phyloP scores from a whole-genome alignment of 2,329 filamentous ascomycete species.

The Alternaria viburni region DNA sequence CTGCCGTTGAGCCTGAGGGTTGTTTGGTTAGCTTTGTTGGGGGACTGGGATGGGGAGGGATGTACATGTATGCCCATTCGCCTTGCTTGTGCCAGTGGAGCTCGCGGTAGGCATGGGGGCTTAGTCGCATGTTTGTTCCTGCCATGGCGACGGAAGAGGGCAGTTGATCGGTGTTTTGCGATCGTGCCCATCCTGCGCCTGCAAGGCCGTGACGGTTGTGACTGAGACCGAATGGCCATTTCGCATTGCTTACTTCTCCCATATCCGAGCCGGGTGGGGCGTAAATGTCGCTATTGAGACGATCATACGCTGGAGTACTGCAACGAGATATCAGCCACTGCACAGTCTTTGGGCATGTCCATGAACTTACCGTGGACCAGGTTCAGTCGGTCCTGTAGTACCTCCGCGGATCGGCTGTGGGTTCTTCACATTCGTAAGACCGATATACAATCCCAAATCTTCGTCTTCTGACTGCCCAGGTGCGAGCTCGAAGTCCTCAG shows the following conservation, averaged over 20 bases:
- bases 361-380: constrained; percentile 39
- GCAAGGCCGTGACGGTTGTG: constrained; percentile 50
- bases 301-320: constrained; percentile 37
- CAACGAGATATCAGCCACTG: accelerated
- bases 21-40: neutral
- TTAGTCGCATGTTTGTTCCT: constrained; percentile 52
- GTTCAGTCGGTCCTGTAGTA: constrained; percentile 47
- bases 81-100: constrained; percentile 67
- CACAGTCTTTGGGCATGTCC: accelerated
- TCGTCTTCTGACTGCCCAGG: constrained; percentile 46
- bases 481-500: constrained; percentile 46
- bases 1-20: constrained; percentile 54
- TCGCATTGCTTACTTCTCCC: constrained; percentile 49
- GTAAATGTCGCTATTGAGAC: constrained; percentile 50
- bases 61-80: constrained; percentile 58
- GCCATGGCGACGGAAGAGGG: constrained; percentile 52
- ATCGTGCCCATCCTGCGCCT: constrained; percentile 50
- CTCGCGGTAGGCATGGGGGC: constrained; percentile 63
- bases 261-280: constrained; percentile 48
- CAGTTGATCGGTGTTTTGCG: constrained; percentile 49
- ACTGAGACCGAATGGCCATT: constrained; percentile 52
- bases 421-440: constrained; percentile 48
- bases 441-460: constrained; percentile 49
- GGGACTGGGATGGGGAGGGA: neutral
- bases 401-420: constrained; percentile 51